phyloP scores from a whole-genome alignment of 1,284 basidiomycete genomes.

The Crocinoboletus sp. region DNA sequence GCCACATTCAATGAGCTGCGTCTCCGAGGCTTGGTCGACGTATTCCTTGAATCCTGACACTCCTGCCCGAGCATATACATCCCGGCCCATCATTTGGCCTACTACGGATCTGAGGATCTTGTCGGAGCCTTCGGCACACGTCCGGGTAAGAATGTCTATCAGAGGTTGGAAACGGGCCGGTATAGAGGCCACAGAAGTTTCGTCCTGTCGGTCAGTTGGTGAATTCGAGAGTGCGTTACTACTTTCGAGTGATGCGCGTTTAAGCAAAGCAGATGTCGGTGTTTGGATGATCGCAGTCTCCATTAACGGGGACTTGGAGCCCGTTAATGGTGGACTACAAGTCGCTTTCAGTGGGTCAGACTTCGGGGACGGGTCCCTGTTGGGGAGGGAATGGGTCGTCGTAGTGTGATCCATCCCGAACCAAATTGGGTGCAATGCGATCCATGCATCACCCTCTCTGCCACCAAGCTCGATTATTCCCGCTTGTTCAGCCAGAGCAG shows the following conservation, averaged over 20 bases:
- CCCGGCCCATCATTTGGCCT: slow-evolving; percentile 18
- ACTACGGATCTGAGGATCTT: slow-evolving; percentile 22
- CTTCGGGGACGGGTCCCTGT: slow-evolving; percentile 15
- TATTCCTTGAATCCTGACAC: slow-evolving; percentile 32
- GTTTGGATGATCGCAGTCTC: slow-evolving; percentile 3
- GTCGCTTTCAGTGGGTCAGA: slow-evolving; percentile 6
- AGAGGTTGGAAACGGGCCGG: slow-evolving; percentile 26
- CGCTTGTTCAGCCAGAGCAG: slow-evolving; percentile 39
- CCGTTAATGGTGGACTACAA: slow-evolving; percentile 8
- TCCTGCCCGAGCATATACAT: slow-evolving; percentile 30
- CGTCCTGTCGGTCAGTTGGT: not conserved
- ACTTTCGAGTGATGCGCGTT: not conserved
- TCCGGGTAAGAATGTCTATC: slow-evolving; percentile 17
- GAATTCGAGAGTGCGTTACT: not conserved
- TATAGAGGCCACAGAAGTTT: slow-evolving; percentile 4
- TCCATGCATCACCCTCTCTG: slow-evolving; percentile 40
- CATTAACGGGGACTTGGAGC: slow-evolving; percentile 5
- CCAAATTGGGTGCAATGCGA: slow-evolving; percentile 39
- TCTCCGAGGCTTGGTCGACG: slow-evolving; percentile 25
- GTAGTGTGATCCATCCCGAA: slow-evolving; percentile 2
- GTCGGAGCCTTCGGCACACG: slow-evolving; percentile 17
- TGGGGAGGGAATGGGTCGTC: not conserved
- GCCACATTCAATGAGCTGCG: slow-evolving; percentile 32
- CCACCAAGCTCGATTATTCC: slow-evolving; percentile 50
- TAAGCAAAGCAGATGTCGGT: not conserved